Conservation (phyloP, 352 stramenopile genomes). For the Phytophthora nicotianae region DNA sequence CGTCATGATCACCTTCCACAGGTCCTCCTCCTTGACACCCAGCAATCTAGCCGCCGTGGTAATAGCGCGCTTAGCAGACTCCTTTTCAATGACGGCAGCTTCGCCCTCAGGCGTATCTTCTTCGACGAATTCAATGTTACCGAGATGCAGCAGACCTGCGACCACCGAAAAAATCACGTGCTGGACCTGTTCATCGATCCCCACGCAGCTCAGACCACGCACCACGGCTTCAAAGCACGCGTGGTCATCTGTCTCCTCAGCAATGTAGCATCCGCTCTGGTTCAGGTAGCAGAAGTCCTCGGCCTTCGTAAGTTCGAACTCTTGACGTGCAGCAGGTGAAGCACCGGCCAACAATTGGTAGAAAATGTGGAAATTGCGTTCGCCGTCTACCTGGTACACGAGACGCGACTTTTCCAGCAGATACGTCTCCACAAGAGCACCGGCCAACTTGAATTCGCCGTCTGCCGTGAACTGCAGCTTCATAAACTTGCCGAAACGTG, state of each 20-base stretch:
- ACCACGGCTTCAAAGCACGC: constrained; percentile 81
- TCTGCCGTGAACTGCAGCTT: constrained; percentile 94
- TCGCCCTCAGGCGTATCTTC: constrained; percentile 85
- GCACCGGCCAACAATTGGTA: constrained; percentile 91
- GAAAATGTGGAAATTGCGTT: constrained; percentile 97
- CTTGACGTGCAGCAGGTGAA: constrained; percentile 47
- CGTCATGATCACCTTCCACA: constrained; percentile 86
- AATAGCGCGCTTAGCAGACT: constrained; percentile 67
- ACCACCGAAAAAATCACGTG: constrained; percentile 92
- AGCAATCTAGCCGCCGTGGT: constrained; percentile 61
- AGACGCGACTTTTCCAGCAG: constrained; percentile 89
- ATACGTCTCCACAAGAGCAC: constrained; percentile 90
- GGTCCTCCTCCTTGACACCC: constrained; percentile 61
- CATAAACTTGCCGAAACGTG: constrained; percentile 96
- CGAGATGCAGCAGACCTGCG: constrained; percentile 95
- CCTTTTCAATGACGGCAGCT: constrained; percentile 75
- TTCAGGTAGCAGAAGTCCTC: constrained; percentile 95
- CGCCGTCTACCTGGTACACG: constrained; percentile 88
- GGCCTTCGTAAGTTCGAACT: constrained; percentile 75
- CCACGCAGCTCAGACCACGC: constrained; percentile 73
- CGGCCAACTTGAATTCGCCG: constrained; percentile 83
- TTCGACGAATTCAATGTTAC: constrained; percentile 95
- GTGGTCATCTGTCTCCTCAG: constrained; percentile 92
- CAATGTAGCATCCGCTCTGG: constrained; percentile 92
- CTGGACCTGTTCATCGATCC: constrained; percentile 72